Percentiles rank a stretch among this genome's conserved stretches.
phyloP scores from a whole-genome alignment of 176 grass and related monocot species.

The Elaeis guineensis region DNA sequence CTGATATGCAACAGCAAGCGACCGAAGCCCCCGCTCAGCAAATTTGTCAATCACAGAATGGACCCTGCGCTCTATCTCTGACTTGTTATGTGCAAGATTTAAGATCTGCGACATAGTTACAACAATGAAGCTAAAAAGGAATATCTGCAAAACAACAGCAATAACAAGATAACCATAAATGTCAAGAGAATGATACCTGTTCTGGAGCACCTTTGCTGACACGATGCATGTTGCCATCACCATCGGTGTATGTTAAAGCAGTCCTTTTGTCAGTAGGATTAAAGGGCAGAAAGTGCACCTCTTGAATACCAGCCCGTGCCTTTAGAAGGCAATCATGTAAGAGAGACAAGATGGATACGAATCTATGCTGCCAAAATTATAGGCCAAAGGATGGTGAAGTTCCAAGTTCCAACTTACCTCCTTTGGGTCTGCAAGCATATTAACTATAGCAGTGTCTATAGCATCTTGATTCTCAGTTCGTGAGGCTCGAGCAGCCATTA shows the following conservation, averaged over 20 bases:
- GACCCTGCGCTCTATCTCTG: slow-evolving; percentile 58
- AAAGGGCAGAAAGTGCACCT: slow-evolving; percentile 71
- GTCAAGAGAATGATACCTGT: slow-evolving; percentile 31
- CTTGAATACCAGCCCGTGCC: slow-evolving; percentile 69
- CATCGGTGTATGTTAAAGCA: slow-evolving; percentile 55
- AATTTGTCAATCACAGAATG: slow-evolving; percentile 66
- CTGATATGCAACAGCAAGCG: slow-evolving; percentile 76
- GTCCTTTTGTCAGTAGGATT: slow-evolving; percentile 84
- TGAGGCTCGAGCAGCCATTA: slow-evolving; percentile 74
- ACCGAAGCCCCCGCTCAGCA: slow-evolving; percentile 76
- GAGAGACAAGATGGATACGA: background rate
- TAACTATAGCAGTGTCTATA: slow-evolving; percentile 71
- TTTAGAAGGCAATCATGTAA: background rate
- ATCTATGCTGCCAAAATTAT: background rate
- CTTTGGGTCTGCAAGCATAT: slow-evolving; percentile 74
- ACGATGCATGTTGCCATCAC: slow-evolving; percentile 50
- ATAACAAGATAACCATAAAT: slow-evolving; percentile 1
- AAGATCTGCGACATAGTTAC: slow-evolving; percentile 43
- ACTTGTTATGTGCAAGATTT: slow-evolving; percentile 50
- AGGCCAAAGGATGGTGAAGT: background rate
- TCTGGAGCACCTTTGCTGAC: slow-evolving; percentile 79
- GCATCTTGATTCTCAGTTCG: slow-evolving; percentile 79
- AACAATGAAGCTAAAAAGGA: background rate
- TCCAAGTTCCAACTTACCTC: slow-evolving; percentile 28
- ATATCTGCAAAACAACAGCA: background rate